A percentile compares a stretch with the other conserved stretches of the same genome.
Evolutionary conservation across 2,329 filamentous ascomycete species (phyloP).

Genomic region (Colletotrichum falcatum): DNA sequence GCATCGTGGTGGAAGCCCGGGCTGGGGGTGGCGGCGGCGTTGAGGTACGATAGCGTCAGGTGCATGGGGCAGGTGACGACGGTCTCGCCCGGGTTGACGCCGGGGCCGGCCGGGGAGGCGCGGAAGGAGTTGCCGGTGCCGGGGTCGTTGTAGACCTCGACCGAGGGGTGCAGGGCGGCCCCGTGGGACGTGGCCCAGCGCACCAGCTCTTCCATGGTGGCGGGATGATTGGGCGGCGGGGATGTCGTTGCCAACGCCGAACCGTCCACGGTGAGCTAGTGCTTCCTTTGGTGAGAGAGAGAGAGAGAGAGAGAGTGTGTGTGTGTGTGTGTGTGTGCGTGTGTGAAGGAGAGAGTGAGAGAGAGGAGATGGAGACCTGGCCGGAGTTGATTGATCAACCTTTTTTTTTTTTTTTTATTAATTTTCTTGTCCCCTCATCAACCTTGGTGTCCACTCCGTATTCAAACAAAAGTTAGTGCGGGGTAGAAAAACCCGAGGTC

Average conservation of each 20-base stretch:
- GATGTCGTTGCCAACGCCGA: not conserved
- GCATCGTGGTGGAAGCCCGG: constrained; percentile 39
- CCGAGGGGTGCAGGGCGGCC: constrained; percentile 60
- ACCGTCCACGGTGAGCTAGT: too few species aligned
- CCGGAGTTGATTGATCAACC: not conserved
- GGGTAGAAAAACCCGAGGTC: constrained; percentile 27
- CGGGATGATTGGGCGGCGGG: not conserved
- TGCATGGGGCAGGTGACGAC: constrained; percentile 65
- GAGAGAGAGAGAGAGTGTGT: too few species aligned
- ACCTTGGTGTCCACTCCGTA: too few species aligned
- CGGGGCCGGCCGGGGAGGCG: constrained; percentile 52
- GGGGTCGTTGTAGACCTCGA: constrained; percentile 65
- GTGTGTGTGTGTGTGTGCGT: not conserved
- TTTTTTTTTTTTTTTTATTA: too few species aligned
- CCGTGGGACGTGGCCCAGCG: constrained; percentile 62
- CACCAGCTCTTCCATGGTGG: constrained; percentile 51
- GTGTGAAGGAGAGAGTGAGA: not conserved
- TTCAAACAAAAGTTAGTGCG: constrained; percentile 10
- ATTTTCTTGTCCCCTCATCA: too few species aligned
- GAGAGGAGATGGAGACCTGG: not conserved
- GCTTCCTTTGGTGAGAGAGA: too few species aligned
- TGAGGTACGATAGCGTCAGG: constrained; percentile 69
- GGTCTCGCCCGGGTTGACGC: constrained; percentile 52
- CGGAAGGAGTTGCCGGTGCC: constrained; percentile 67
- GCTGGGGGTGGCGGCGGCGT: constrained; percentile 56